phyloP scores from a whole-genome alignment of 108 stramenopile genomes.

The Halocafeteria seosinensis region DNA sequence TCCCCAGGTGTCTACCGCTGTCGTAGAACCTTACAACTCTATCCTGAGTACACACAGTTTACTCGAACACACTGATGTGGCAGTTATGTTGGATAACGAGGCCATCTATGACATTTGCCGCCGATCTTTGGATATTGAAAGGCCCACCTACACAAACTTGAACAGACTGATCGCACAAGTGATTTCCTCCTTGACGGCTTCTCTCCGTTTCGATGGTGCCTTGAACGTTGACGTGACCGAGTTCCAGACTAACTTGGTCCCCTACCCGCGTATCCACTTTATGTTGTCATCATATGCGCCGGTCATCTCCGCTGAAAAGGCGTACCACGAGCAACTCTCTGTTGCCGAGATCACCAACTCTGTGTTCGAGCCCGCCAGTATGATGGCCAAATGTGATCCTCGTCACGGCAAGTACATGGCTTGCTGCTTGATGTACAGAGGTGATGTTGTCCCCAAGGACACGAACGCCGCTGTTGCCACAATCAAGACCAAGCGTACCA shows the following conservation, averaged over 20 bases:
- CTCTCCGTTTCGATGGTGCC: conserved; percentile 54
- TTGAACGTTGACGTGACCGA: conserved; percentile 56
- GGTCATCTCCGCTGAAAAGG: conserved; percentile 55
- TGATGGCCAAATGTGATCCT: conserved; percentile 58
- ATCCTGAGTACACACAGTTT: conserved; percentile 54
- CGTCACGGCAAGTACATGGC: conserved; percentile 97
- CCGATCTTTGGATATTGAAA: conserved; percentile 52
- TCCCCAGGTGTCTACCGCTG: conserved; percentile 55
- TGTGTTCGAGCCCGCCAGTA: conserved; percentile 46
- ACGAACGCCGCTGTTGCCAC: conserved; percentile 53
- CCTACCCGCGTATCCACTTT: conserved; percentile 59
- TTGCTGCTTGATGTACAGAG: conserved; percentile 68
- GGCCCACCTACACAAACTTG: conserved; percentile 57
- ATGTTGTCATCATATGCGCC: conserved; percentile 53
- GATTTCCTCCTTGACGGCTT: conserved; percentile 52
- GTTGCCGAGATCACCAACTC: conserved; percentile 56
- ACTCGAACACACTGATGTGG: conserved; percentile 55
- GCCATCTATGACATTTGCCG: conserved; percentile 59
- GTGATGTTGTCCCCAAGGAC: conserved; percentile 56
- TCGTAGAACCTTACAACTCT: conserved; percentile 57
- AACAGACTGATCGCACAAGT: conserved; percentile 54
- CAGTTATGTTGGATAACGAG: conserved; percentile 57
- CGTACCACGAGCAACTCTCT: conserved; percentile 55
- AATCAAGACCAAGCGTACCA: conserved; percentile 62
- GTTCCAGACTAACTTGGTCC: conserved; percentile 63